Percentiles rank a stretch among this genome's conserved stretches.
phyloP scores from a whole-genome alignment of 208 protist genomes.

The Entamoeba histolytica region DNA sequence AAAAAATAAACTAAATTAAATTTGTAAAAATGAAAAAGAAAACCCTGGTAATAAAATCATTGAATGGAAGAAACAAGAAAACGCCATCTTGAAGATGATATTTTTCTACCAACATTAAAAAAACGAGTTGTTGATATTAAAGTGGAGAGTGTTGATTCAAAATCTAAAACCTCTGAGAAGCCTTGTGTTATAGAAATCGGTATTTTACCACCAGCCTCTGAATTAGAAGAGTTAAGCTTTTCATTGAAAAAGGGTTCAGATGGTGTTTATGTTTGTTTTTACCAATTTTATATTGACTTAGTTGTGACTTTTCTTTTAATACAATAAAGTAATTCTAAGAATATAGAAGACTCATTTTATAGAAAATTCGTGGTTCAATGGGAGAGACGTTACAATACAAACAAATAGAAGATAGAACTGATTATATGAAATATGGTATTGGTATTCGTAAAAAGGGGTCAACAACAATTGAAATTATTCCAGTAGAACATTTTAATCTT shows the following conservation, averaged over 20 bases:
- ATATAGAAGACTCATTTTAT: too few species aligned
- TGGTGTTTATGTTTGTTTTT: too few species aligned
- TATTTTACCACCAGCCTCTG: not conserved
- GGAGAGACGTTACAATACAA: not conserved
- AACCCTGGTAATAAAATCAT: too few species aligned
- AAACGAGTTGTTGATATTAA: not conserved
- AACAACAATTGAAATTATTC: not conserved
- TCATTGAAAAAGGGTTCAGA: not conserved
- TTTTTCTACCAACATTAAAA: not conserved
- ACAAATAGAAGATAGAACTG: not conserved
- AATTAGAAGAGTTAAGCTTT: not conserved
- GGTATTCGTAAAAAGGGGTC: not conserved
- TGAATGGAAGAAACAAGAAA: not conserved
- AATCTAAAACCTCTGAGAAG: not conserved
- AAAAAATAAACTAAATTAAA: too few species aligned
- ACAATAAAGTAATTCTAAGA: too few species aligned
- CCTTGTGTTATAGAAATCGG: not conserved
- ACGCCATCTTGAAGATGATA: not conserved
- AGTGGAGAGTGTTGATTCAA: not conserved
- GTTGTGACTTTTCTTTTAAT: too few species aligned
- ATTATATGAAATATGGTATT: not conserved
- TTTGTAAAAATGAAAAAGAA: too few species aligned
- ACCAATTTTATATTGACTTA: too few species aligned
- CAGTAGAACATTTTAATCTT: not conserved
- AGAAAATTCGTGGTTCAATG: not conserved